Evolutionary conservation across 1,284 basidiomycete genomes (phyloP).

Genomic region (Hymenochaete sp.): DNA sequence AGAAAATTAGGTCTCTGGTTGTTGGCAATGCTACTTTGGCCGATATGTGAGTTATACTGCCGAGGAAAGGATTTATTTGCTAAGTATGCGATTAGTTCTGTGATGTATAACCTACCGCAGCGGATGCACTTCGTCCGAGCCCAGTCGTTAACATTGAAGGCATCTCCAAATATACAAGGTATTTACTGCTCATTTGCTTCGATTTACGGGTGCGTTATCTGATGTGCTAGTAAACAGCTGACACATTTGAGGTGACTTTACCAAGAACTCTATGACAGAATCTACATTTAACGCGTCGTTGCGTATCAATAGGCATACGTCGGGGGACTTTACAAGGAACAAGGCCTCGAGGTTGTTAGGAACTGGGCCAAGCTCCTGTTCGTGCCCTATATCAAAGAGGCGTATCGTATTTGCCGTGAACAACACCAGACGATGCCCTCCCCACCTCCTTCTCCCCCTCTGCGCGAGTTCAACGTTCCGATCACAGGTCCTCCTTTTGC

Average conservation of each 20-base stretch:
- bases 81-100: constrained; percentile 36
- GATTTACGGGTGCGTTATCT: not conserved
- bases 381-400: constrained; percentile 48
- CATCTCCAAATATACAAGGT: constrained; percentile 65
- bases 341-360: constrained; percentile 47
- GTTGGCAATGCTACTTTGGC: constrained; percentile 68
- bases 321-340: constrained; percentile 61
- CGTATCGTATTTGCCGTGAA: constrained; percentile 51
- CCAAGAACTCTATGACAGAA: not conserved
- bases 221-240: constrained; percentile 39
- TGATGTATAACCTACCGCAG: constrained; percentile 53
- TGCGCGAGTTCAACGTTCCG: not conserved
- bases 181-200: constrained; percentile 18
- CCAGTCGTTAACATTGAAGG: constrained; percentile 57
- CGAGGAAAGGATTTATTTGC: not conserved
- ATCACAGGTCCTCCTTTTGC: too few species aligned
- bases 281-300: not conserved
- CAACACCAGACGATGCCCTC: constrained; percentile 40
- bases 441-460: constrained; percentile 20
- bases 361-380: constrained; percentile 55
- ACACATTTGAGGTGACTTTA: constrained; percentile 59
- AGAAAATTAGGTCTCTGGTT: constrained; percentile 68
- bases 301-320: constrained; percentile 53
- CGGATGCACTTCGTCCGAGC: constrained; percentile 54
- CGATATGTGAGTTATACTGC: constrained; percentile 40